Conservation (phyloP, 371 early-diverging fungal species). For the Haplosporangium sp. region DNA sequence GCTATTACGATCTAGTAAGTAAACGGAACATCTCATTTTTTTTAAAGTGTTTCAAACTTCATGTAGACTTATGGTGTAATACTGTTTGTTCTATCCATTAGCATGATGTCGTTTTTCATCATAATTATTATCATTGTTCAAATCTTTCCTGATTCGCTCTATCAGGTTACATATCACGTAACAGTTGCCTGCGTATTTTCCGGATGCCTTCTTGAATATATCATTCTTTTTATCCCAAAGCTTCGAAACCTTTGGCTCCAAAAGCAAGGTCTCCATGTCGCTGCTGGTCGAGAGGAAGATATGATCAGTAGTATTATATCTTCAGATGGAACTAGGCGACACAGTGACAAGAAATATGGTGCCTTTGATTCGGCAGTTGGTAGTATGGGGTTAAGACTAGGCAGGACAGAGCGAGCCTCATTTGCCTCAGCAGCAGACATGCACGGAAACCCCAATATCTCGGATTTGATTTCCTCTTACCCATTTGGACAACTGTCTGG, state of each 20-base stretch:
- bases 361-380: background rate
- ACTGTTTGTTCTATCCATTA: background rate
- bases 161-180: constrained; percentile 30
- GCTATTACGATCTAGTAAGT: constrained; percentile 47
- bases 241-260: constrained; percentile 33
- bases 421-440: constrained; percentile 15
- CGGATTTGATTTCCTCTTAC: constrained; percentile 45
- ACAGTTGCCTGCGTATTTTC: constrained; percentile 24
- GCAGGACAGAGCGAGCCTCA: constrained; percentile 11
- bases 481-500: constrained; percentile 42
- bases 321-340: background rate
- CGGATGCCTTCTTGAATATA: constrained; percentile 23
- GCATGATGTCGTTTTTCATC: constrained; percentile 28
- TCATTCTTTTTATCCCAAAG: constrained; percentile 39
- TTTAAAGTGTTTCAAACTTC: too few species aligned
- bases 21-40: background rate
- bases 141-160: constrained; percentile 15
- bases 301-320: constrained; percentile 22
- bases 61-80: too few species aligned
- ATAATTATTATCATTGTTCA: constrained; percentile 40
- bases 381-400: background rate
- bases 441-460: constrained; percentile 31
- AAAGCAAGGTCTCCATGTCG: constrained; percentile 33
- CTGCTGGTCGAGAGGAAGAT: constrained; percentile 28
- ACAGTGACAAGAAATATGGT: constrained; percentile 2